Conservation (phyloP, 75 land plant species). For the Gnetum montanum region DNA sequence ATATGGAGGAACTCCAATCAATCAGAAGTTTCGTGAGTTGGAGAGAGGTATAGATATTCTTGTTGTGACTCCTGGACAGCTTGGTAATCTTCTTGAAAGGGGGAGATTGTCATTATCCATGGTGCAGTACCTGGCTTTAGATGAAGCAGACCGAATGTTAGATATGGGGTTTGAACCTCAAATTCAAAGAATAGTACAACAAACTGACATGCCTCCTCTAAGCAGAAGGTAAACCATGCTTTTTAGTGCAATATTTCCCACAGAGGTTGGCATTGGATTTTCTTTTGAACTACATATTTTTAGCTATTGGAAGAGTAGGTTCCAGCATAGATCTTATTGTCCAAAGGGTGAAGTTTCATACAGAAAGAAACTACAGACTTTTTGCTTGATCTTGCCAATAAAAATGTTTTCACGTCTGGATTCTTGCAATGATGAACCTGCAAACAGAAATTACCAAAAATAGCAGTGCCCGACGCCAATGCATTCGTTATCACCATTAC, state of each 20-base stretch:
- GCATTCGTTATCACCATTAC: too few species aligned
- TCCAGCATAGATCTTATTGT: slow-evolving; percentile 47
- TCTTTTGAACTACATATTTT: slow-evolving; percentile 36
- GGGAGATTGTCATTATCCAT: slow-evolving; percentile 31
- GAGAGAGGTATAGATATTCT: slow-evolving; percentile 60
- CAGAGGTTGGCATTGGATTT: slow-evolving; percentile 60
- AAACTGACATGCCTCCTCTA: slow-evolving; percentile 45
- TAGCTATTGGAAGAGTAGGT: slow-evolving; percentile 54
- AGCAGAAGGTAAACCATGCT: slow-evolving; percentile 56
- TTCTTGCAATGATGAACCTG: too few species aligned
- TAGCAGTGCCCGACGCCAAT: too few species aligned
- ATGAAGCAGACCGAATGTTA: slow-evolving; percentile 71
- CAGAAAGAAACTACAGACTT: too few species aligned
- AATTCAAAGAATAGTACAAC: slow-evolving; percentile 47
- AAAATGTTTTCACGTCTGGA: too few species aligned
- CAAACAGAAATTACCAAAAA: too few species aligned
- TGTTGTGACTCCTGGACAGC: slow-evolving; percentile 64
- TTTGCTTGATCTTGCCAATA: too few species aligned
- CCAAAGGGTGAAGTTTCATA: slow-evolving; percentile 40
- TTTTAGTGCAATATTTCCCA: slow-evolving; percentile 68
- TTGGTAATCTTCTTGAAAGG: slow-evolving; percentile 51
- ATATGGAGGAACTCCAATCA: too few species aligned
- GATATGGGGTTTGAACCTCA: slow-evolving; percentile 77
- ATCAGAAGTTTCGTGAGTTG: slow-evolving; percentile 39
- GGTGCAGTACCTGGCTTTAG: slow-evolving; percentile 42